These are phyloP conservation scores for Pilaira anomala DNA, from an alignment of 192 early-diverging fungal species.

Conservation along the genomic window DNA sequence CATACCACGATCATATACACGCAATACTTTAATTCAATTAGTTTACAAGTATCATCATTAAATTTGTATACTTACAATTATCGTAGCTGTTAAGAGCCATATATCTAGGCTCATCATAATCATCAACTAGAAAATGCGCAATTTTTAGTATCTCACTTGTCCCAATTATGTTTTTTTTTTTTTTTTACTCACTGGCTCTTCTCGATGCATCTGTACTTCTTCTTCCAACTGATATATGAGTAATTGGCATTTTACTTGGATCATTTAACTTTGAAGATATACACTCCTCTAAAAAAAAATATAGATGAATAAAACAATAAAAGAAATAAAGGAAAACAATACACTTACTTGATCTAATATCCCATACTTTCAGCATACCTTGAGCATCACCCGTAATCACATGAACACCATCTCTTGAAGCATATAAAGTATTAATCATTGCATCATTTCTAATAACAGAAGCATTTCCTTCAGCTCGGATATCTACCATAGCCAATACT, in stretches of 20 bases:
- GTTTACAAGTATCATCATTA: not conserved
- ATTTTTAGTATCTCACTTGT: not conserved
- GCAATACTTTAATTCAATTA: slow-evolving; percentile 56
- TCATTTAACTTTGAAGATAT: slow-evolving; percentile 62
- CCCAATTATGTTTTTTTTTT: not conserved
- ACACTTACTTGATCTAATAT: slow-evolving; percentile 68
- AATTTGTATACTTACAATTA: slow-evolving; percentile 57
- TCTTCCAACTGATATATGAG: slow-evolving; percentile 63
- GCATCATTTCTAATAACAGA: slow-evolving; percentile 58
- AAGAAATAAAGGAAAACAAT: not conserved
- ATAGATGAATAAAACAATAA: not conserved
- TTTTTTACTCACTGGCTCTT: slow-evolving; percentile 33
- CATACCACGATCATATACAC: slow-evolving; percentile 89
- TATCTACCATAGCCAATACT: slow-evolving; percentile 63
- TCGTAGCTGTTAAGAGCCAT: slow-evolving; percentile 93
- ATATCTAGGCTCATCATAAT: slow-evolving; percentile 69
- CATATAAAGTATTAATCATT: slow-evolving; percentile 83
- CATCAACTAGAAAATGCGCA: slow-evolving; percentile 31
- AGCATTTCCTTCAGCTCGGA: slow-evolving; percentile 24
- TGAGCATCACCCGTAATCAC: slow-evolving; percentile 81
- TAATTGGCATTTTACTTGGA: slow-evolving; percentile 69
- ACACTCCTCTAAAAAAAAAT: slow-evolving; percentile 41
- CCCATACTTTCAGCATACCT: slow-evolving; percentile 93
- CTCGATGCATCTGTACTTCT: slow-evolving; percentile 37
- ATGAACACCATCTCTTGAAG: slow-evolving; percentile 66